Percentiles rank a stretch among this genome's conserved stretches.
Conservation (phyloP, 139 green algal genomes). For the Raphidocelis subcapitata region DNA sequence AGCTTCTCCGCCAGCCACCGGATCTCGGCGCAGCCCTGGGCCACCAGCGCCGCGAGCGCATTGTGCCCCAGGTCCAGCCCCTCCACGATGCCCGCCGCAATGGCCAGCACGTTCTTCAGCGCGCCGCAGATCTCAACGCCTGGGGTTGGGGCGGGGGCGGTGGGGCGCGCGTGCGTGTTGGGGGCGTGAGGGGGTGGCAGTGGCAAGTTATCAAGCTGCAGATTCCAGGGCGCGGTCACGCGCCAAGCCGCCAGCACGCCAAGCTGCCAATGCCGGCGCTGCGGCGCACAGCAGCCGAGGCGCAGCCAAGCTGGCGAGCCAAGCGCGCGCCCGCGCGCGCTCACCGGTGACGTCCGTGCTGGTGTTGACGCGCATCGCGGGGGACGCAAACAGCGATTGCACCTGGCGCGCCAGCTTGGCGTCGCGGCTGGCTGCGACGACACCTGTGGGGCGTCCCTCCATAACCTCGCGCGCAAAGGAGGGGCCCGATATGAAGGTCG, state of each 20-base stretch:
- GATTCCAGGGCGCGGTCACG: no score
- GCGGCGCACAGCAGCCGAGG: no score
- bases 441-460: slow-evolving; percentile 70
- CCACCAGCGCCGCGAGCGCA: slow-evolving; percentile 91
- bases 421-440: slow-evolving; percentile 86
- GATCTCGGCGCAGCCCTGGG: slow-evolving; percentile 62
- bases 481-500: slow-evolving; percentile 88
- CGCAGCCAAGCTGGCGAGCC: no score
- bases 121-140: slow-evolving; percentile 97
- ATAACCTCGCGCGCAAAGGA: slow-evolving; percentile 95
- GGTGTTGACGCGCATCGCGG: slow-evolving; percentile 92
- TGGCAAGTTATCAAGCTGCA: no score
- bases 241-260: no score
- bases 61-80: slow-evolving; percentile 96
- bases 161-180: neutral
- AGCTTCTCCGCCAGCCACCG: slow-evolving; percentile 93
- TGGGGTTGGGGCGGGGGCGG: neutral
- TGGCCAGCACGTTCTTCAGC: slow-evolving; percentile 99
- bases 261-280: no score
- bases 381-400: slow-evolving; percentile 83
- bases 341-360: slow-evolving; percentile 81
- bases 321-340: neutral
- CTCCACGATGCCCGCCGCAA: slow-evolving; percentile 97
- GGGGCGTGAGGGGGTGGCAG: no score
- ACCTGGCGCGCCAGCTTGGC: slow-evolving; percentile 40